Base-by-base conservation (phyloP, 495 filamentous ascomycete species). In the Filosporella fistucella region DNA sequence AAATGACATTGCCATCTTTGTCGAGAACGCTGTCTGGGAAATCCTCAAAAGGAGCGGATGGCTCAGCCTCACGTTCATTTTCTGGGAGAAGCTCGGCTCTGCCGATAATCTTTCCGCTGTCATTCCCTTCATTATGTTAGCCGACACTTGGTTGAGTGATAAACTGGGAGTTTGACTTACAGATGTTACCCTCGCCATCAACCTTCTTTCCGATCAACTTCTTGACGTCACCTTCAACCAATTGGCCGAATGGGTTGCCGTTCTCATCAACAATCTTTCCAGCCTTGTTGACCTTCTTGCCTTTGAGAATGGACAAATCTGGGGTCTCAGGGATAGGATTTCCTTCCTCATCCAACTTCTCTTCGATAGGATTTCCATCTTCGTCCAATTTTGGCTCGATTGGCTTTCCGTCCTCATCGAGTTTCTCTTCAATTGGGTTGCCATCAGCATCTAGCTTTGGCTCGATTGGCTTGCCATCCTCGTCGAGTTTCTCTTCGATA, bases 31-130 rank as follows among this genome's bases (percentile, higher is more conserved):
- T 76, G 35, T 80, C 81, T 43, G 84, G 77, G 53, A 88, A 81
- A 43, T 80, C 81, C 46, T 86, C 84, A 55, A 94, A 94, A 0
- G 85, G 84, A 11, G 84, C 74, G 4, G 42, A 39, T 12, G 35
- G 25, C 23, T 51, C 46, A 24, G 50, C 51, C 34, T 66, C 58
- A 14, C 54, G 37, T 16, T 55, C 54, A 21, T 72, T 70, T 56
- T 86, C 78, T 45, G 85, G 80, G 9, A 88, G 65, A 1, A 87
- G 68, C 21, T 84, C 86, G 50, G 77, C 81, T 47, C 85, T 80
- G 21, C 84, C 84, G 18, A 88, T 69, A 49, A 79, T 76, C 63
- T 87, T 87, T 51, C 82, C 82, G 41, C 84, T 72, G 47, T 84
- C 80, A 63, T 88, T 82, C 46, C n/a, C n/a, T n/a, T n/a, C n/a